Base-by-base conservation (phyloP, 331 rosid genomes). In the Spiraea crenata region DNA sequence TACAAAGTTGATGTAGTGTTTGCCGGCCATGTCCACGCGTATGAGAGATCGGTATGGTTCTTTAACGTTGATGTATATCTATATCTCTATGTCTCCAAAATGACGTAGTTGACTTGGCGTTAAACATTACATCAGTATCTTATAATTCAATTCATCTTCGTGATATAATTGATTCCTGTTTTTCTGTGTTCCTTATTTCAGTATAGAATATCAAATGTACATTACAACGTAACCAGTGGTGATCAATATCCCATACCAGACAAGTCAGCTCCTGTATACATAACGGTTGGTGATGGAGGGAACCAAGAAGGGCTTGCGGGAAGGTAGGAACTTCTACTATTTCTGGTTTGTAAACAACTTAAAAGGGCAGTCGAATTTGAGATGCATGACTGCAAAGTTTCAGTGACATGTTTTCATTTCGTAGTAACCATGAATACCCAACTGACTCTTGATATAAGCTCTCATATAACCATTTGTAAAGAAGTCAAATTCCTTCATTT, bases 231-330 rank as follows among this genome's bases (percentile, higher is more conserved):
- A 77, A 86, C 96, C 47, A 79, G 84, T 4, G 96, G 98, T 56
- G 44, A 67, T 57, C 83, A 74, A 57, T 85, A 83, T 67, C 96
- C 97, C 1, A 48, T 78, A 74, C 77, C 88, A 12, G 88, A 95
- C 88, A 91, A 95, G 76, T 82, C 92, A 5, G 97, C 99, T 15
- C 99, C 97, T 55, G 86, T 95, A n/a, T 95, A 95, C 80, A 83
- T 95, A 65, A 95, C 98, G 19, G 96, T 95, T 16, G 99, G 99
- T 76, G 99, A 95, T 78, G 99, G 98, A 69, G 98, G 97, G 81
- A 95, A 95, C 69, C 96, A 95, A 80, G 99, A 91, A 83, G 99
- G 99, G 71, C 99, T 95, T 76, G 99, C 99, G 71, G 82, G 76
- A 73, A 87, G 78, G 99, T 84, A 71, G 65, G 46, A 61, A 37